Percentiles rank a stretch among this genome's conserved stretches.
Conservation (phyloP, 2,329 filamentous ascomycete genomes). For the Zopfia rhizophila region DNA sequence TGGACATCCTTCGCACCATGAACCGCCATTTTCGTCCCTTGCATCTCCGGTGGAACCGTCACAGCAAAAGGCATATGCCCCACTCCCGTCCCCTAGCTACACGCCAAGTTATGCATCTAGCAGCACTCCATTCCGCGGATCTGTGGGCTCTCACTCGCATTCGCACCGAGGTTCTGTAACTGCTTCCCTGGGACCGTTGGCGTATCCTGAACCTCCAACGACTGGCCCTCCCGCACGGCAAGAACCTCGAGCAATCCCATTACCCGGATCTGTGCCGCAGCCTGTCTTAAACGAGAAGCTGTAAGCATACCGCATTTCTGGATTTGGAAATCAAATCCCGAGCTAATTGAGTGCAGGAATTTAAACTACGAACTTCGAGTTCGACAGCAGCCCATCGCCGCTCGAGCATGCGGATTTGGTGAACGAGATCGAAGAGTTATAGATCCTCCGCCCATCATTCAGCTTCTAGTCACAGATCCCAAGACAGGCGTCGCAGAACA, state of each 20-base stretch:
- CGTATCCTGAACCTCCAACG: slow-evolving; percentile 44
- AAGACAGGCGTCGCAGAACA: slow-evolving; percentile 59
- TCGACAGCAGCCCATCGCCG: slow-evolving; percentile 81
- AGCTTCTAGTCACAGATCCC: slow-evolving; percentile 73
- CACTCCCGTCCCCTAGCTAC: slow-evolving; percentile 52
- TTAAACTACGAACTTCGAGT: slow-evolving; percentile 65
- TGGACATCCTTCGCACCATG: slow-evolving; percentile 39
- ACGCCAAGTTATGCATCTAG: slow-evolving; percentile 52
- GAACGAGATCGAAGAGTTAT: slow-evolving; percentile 84
- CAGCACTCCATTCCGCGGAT: slow-evolving; percentile 50
- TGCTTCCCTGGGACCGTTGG: slow-evolving; percentile 42
- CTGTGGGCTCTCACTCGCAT: slow-evolving; percentile 49
- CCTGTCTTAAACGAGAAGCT: slow-evolving; percentile 52
- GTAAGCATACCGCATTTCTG: slow-evolving; percentile 42
- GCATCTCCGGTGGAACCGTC: slow-evolving; percentile 48
- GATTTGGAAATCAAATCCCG: slow-evolving; percentile 27
- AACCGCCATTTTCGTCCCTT: slow-evolving; percentile 48
- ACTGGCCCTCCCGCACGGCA: slow-evolving; percentile 43
- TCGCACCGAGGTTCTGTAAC: slow-evolving; percentile 48
- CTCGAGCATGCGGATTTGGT: slow-evolving; percentile 83
- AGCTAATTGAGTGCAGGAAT: slow-evolving; percentile 41
- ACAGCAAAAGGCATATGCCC: slow-evolving; percentile 44
- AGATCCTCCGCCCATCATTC: slow-evolving; percentile 84
- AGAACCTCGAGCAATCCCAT: slow-evolving; percentile 40
- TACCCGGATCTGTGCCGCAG: slow-evolving; percentile 51